Evolutionary conservation across 2,329 filamentous ascomycete species (phyloP), one percentile per base, ranked within the genome.

Genomic region (Fusarium pininemorale): DNA sequence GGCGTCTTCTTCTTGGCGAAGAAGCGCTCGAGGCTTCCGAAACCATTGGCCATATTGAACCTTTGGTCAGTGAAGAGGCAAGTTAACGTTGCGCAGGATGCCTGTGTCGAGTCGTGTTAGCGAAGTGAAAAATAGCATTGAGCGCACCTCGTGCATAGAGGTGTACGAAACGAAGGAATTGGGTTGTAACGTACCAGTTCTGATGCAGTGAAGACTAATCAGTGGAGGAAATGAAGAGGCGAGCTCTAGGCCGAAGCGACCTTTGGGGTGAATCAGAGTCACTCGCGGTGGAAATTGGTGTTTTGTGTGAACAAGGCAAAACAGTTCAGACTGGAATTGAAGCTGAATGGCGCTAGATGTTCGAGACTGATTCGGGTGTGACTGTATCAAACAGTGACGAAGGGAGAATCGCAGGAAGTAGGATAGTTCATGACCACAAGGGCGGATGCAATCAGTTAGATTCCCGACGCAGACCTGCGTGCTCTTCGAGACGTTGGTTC

Each of bases 11-110:
- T 82, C 76, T 84, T 88, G 61, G 80, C 83, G 78, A 90, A 90
- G 72, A 90, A 82, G 75, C 83, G 84, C 81, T 90, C 88, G 50
- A 90, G 79, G 67, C 82, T 81, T 63, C 87, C 87, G 48, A 89
- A 81, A 18, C 86, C 81, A 75, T 83, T 85, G 60, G 86, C 82
- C 87, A 89, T 78, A 39, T 75, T 78, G 69, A 59, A 51, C 32
- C 30, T 50, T 55, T 88, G 60, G 70, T 83, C 65, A 66, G 59
- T 63, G 37, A 55, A 66, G 53, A 58, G 59, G 47, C 58, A 68
- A 67, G 51, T 63, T 44, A 55, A 75, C 38, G 77, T 78, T 76
- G 75, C 48, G 77, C 75, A 78, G 66, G 37, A 54, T 69, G 47
- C 58, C 75, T 78, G 48, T 54, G 62, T 56, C 58, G 69, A 67